Conservation (phyloP, 179 eudicot genomes). For the Silene noctiflora region DNA sequence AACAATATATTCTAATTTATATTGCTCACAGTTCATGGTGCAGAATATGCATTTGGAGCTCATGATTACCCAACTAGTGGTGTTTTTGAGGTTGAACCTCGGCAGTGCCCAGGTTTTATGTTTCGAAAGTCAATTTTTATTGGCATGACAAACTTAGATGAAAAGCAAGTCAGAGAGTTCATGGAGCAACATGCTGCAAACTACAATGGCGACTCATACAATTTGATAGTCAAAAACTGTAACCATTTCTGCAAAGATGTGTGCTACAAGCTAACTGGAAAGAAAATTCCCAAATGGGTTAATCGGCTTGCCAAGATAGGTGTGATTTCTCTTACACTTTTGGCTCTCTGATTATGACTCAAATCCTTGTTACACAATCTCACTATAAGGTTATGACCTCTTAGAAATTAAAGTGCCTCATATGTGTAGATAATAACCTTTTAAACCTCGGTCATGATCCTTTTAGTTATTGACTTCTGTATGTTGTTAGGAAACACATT, state of each 20-base stretch:
- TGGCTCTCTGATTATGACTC: neutral
- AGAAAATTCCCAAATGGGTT: conserved; percentile 84
- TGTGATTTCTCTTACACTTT: conserved; percentile 22
- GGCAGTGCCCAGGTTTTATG: conserved; percentile 94
- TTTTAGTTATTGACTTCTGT: too few species aligned
- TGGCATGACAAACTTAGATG: conserved; percentile 72
- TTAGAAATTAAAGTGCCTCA: too few species aligned
- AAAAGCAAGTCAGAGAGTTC: conserved; percentile 71
- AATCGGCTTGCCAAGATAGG: conserved; percentile 92
- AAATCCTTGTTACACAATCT: neutral
- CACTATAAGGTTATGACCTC: too few species aligned
- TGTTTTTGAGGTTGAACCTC: conserved; percentile 95
- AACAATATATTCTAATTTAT: neutral
- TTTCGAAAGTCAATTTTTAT: conserved; percentile 76
- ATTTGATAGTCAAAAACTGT: conserved; percentile 88
- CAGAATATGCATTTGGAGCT: conserved; percentile 97
- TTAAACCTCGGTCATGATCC: too few species aligned
- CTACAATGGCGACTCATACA: conserved; percentile 88
- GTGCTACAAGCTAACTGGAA: conserved; percentile 73
- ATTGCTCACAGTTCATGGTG: conserved; percentile 74
- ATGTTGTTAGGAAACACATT: too few species aligned
- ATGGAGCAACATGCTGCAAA: conserved; percentile 73
- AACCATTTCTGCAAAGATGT: conserved; percentile 93
- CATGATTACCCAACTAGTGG: conserved; percentile 93
- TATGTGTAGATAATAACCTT: too few species aligned